Evolutionary conservation across 2,329 filamentous ascomycete species (phyloP).

Genomic region (Madurella fahalii): DNA sequence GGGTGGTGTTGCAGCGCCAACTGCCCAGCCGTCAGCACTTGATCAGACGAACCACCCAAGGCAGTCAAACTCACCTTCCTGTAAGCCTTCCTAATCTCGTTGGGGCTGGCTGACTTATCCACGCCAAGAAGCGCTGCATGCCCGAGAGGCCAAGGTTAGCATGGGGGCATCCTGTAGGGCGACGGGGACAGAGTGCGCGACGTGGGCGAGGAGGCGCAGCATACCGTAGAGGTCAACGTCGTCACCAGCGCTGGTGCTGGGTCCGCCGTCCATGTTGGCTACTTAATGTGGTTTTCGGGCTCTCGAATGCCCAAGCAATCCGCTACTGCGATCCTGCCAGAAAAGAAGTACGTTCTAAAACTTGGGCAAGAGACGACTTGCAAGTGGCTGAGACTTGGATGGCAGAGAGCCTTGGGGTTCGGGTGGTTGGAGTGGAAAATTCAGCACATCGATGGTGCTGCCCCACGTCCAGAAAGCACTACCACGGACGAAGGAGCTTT

Average conservation of each 20-base stretch:
- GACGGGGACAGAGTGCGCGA: not conserved
- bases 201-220: slow-evolving; percentile 7
- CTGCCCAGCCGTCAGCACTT: slow-evolving; percentile 40
- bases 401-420: not conserved
- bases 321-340: not conserved
- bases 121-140: slow-evolving; percentile 72
- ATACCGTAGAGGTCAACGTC: slow-evolving; percentile 57
- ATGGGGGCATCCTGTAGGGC: not conserved
- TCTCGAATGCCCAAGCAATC: not conserved
- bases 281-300: not conserved
- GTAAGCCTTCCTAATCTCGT: slow-evolving; percentile 93
- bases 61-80: slow-evolving; percentile 64
- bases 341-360: not conserved
- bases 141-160: slow-evolving; percentile 5
- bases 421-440: slow-evolving; percentile 4
- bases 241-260: slow-evolving; percentile 31
- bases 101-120: slow-evolving; percentile 64
- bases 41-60: slow-evolving; percentile 3
- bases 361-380: not conserved
- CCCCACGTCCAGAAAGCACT: not conserved
- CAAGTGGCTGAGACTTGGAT: not conserved
- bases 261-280: slow-evolving; percentile 17
- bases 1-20: slow-evolving; percentile 85
- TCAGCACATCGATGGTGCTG: not conserved
- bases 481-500: too few relatives aligned